phyloP scores from a whole-genome alignment of 805 yeast species.

The Kluyveromyces starmeri region DNA sequence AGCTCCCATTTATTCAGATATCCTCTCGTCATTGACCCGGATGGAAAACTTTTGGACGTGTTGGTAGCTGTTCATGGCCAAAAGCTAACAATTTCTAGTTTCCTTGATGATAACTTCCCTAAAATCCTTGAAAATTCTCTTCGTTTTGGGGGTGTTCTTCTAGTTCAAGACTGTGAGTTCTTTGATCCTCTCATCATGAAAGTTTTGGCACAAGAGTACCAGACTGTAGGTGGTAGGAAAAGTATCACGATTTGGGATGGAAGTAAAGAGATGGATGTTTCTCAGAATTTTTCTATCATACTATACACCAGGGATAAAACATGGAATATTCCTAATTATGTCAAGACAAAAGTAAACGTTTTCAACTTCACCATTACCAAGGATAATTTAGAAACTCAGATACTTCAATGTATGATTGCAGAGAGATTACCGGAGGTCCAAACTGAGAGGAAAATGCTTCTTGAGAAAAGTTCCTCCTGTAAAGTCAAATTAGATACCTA shows the following conservation, averaged over 20 bases:
- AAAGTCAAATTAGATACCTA: constrained; percentile 42
- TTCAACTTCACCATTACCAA: constrained; percentile 69
- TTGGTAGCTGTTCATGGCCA: constrained; percentile 28
- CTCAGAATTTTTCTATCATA: constrained; percentile 51
- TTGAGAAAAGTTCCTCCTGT: constrained; percentile 51
- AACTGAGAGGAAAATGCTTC: constrained; percentile 42
- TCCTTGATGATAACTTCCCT: constrained; percentile 55
- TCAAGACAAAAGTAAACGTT: constrained; percentile 52
- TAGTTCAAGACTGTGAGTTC: constrained; percentile 72
- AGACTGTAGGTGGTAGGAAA: constrained; percentile 58
- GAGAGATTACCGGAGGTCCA: constrained; percentile 62
- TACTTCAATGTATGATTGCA: constrained; percentile 47
- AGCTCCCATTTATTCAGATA: constrained; percentile 28
- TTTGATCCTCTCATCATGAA: constrained; percentile 67
- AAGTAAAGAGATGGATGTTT: constrained; percentile 50
- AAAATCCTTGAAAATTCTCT: constrained; percentile 71
- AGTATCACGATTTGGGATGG: constrained; percentile 48
- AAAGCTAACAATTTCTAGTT: constrained; percentile 51
- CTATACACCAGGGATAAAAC: constrained; percentile 54
- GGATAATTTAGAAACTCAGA: constrained; percentile 53
- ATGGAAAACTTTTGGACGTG: constrained; percentile 37
- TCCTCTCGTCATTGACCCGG: constrained; percentile 71
- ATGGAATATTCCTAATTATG: constrained; percentile 39
- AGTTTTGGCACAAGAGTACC: constrained; percentile 51
- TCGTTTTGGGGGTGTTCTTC: constrained; percentile 69